phyloP scores from a whole-genome alignment of 768 basidiomycete genomes.

The Rhizopogon vesiculosus region DNA sequence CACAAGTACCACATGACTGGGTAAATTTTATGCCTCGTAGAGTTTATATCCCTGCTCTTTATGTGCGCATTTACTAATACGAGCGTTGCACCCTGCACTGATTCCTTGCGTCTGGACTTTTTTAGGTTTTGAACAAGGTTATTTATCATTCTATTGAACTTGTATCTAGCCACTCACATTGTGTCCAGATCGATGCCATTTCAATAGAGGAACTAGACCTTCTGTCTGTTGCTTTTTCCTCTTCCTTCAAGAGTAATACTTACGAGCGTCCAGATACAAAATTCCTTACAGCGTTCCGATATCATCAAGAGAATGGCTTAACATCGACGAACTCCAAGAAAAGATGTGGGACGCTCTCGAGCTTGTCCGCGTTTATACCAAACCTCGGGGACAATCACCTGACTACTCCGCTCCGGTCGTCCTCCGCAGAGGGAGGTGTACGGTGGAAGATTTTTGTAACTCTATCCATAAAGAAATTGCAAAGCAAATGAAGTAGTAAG shows the following conservation, averaged over 20 bases:
- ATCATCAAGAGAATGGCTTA: conserved; percentile 92
- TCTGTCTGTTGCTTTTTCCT: conserved; percentile 42
- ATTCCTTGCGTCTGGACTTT: conserved; percentile 1
- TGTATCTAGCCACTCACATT: background rate
- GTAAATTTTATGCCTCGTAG: conserved; percentile 31
- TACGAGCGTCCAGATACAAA: conserved; percentile 55
- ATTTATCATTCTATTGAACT: conserved; percentile 2
- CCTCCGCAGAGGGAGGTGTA: conserved; percentile 54
- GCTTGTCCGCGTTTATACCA: conserved; percentile 94
- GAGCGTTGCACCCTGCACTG: background rate
- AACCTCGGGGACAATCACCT: conserved; percentile 85
- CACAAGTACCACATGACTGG: background rate
- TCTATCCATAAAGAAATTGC: conserved; percentile 96
- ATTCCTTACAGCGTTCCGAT: conserved; percentile 96
- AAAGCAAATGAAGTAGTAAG: conserved; percentile 95
- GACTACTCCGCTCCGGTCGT: conserved; percentile 93
- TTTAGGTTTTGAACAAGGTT: conserved; percentile 81
- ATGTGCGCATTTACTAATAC: conserved; percentile 45
- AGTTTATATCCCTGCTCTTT: conserved; percentile 91
- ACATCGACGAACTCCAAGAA: conserved; percentile 90
- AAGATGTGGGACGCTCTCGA: conserved; percentile 93
- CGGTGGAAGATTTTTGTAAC: conserved; percentile 88
- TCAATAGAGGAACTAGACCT: conserved; percentile 97
- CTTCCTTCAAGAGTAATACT: background rate
- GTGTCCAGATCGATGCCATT: conserved; percentile 86